These are phyloP conservation scores for Alternaria triticimaculans DNA, from an alignment of 2,329 filamentous ascomycete genomes.

Conservation along the genomic window DNA sequence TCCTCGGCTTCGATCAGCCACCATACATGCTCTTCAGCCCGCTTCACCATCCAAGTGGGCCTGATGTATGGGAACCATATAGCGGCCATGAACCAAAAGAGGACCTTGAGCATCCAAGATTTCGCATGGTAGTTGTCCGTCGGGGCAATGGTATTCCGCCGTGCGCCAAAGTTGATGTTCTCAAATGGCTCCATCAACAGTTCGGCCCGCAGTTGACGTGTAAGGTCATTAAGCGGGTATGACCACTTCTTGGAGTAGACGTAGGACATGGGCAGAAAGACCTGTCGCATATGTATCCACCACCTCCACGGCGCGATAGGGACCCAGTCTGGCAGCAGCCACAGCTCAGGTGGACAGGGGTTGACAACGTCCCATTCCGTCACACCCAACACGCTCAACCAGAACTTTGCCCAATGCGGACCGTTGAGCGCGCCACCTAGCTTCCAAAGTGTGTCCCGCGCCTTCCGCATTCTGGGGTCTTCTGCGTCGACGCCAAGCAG, in stretches of 20 bases:
- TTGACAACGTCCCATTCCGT: constrained; percentile 93
- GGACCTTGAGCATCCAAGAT: constrained; percentile 76
- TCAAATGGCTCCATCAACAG: constrained; percentile 81
- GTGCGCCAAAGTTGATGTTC: constrained; percentile 74
- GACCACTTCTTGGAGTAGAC: constrained; percentile 84
- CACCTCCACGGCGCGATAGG: constrained; percentile 91
- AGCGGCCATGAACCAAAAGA: constrained; percentile 80
- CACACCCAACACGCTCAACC: constrained; percentile 84
- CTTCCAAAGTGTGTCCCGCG: constrained; percentile 79
- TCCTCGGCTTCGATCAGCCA: constrained; percentile 90
- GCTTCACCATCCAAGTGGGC: constrained; percentile 67
- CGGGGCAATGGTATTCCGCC: constrained; percentile 82
- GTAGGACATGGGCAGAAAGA: constrained; percentile 93
- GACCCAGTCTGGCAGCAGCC: constrained; percentile 90
- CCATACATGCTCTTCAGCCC: constrained; percentile 81
- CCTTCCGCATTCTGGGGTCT: constrained; percentile 84
- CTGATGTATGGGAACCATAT: constrained; percentile 83
- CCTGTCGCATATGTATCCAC: constrained; percentile 98
- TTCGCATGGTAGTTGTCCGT: constrained; percentile 94
- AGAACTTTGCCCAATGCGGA: constrained; percentile 98
- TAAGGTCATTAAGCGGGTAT: constrained; percentile 76
- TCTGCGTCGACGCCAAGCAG: constrained; percentile 84
- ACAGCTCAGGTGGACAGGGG: constrained; percentile 89
- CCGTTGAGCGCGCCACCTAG: constrained; percentile 83
- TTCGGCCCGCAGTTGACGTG: constrained; percentile 76